Percentiles rank a stretch among this genome's conserved stretches.
Evolutionary conservation across 1,284 basidiomycete genomes (phyloP).

Genomic region (Tylopilus sp.): DNA sequence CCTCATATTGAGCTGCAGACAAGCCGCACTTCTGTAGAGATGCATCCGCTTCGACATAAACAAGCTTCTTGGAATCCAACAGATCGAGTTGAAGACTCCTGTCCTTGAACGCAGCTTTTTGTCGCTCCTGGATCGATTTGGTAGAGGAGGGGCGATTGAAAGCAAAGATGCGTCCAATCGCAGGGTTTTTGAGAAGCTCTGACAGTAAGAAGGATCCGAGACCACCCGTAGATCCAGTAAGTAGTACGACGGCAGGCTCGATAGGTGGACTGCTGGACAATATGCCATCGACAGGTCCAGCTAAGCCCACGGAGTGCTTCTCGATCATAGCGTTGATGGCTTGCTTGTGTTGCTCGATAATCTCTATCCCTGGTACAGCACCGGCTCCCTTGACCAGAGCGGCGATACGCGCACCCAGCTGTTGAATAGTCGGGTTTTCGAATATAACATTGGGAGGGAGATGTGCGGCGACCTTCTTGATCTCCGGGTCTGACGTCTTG

Average conservation of each 20-base stretch:
- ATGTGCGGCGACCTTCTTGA: not conserved
- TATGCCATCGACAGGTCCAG: not conserved
- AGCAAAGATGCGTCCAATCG: constrained; percentile 4
- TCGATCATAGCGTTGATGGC: constrained; percentile 6
- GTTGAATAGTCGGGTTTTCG: constrained; percentile 6
- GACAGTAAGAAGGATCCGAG: constrained; percentile 3
- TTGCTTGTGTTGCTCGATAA: not conserved
- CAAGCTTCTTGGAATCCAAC: not conserved
- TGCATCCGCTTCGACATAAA: constrained; percentile 1
- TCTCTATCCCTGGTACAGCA: not conserved
- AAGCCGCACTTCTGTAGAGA: constrained; percentile 6
- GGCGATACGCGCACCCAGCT: not conserved
- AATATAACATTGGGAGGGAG: constrained; percentile 4
- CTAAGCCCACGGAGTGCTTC: not conserved
- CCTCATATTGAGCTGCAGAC: not conserved
- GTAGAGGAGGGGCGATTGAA: constrained; percentile 1
- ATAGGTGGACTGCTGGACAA: not conserved
- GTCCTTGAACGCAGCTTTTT: not conserved
- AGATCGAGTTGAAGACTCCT: not conserved
- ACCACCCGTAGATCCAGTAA: constrained; percentile 4
- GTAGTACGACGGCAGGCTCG: constrained; percentile 2
- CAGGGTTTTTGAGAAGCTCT: not conserved
- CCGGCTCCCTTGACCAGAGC: not conserved
- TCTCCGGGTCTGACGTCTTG: not conserved
- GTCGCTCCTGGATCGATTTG: not conserved